phyloP scores from a whole-genome alignment of 139 green algal genomes.

The Gonium pectorale region DNA sequence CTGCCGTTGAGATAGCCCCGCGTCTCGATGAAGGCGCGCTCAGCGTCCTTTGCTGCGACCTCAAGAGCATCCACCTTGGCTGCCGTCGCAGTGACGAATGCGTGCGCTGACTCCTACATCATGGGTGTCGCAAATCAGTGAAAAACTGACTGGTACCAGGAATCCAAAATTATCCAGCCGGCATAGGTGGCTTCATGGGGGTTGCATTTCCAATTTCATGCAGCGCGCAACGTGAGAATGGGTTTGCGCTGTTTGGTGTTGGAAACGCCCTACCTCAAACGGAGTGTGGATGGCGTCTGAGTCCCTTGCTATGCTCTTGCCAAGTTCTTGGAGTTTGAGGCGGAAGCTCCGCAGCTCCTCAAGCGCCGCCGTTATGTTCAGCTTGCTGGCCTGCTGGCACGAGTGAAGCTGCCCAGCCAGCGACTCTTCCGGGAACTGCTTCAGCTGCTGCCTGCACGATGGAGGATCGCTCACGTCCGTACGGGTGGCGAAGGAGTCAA shows the following conservation, averaged over 20 bases:
- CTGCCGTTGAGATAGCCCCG: constrained; percentile 60
- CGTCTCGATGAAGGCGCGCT: constrained; percentile 30
- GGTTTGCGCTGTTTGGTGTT: too few species aligned
- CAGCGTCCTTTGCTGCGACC: constrained; percentile 1
- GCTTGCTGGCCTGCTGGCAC: constrained; percentile 37
- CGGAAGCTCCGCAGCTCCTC: constrained; percentile 58
- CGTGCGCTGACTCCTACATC: background rate
- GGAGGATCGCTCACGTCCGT: background rate
- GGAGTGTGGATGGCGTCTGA: too few species aligned
- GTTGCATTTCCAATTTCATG: too few species aligned
- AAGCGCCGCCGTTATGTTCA: constrained; percentile 30
- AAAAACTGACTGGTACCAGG: too few species aligned
- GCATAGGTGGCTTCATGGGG: too few species aligned
- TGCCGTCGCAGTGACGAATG: background rate
- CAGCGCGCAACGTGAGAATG: too few species aligned
- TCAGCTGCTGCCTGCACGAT: constrained; percentile 51
- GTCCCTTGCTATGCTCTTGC: background rate
- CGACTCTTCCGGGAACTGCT: constrained; percentile 70
- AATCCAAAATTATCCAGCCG: too few species aligned
- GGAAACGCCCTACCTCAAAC: too few species aligned
- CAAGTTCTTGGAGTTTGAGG: constrained; percentile 22
- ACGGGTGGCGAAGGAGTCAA: too few species aligned
- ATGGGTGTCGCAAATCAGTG: too few species aligned
- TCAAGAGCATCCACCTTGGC: background rate
- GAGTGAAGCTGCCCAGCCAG: constrained; percentile 54